phyloP scores from a whole-genome alignment of 1,284 basidiomycete species.

The Trichosporon sp. region DNA sequence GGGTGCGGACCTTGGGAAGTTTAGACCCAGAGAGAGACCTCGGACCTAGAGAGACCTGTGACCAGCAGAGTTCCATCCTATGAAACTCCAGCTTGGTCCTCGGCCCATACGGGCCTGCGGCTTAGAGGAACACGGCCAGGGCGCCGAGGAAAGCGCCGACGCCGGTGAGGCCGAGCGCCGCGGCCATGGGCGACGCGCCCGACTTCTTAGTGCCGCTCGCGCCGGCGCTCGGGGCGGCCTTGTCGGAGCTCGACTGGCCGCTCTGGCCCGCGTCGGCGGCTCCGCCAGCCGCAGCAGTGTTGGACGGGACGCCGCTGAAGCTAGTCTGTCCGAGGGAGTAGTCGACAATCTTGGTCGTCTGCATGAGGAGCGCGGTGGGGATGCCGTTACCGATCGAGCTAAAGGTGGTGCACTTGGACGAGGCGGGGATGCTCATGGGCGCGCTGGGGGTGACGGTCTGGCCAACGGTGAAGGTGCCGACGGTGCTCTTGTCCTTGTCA shows the following conservation, averaged over 20 bases:
- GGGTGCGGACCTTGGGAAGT: too few relatives aligned
- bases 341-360: not conserved
- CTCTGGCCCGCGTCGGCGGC: constrained; percentile 12
- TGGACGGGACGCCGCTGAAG: constrained; percentile 20
- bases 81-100: too few relatives aligned
- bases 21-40: too few relatives aligned
- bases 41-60: not conserved
- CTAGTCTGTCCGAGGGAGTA: not conserved
- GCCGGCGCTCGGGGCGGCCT: constrained; percentile 16
- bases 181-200: not conserved
- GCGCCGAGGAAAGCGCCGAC: not conserved
- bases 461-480: constrained; percentile 42
- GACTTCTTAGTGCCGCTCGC: not conserved
- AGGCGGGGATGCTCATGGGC: constrained; percentile 42
- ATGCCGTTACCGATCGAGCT: constrained; percentile 40
- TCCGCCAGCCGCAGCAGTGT: not conserved
- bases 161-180: constrained; percentile 8
- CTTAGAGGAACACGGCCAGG: not conserved
- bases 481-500: constrained; percentile 31
- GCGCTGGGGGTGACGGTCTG: constrained; percentile 42
- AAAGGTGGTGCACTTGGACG: constrained; percentile 47
- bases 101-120: too few relatives aligned
- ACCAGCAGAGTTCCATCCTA: not conserved
- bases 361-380: constrained; percentile 20
- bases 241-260: constrained; percentile 28